These are phyloP conservation scores for Aspergillus panamensis DNA, from an alignment of 495 filamentous ascomycete species.

Conservation along the genomic window DNA sequence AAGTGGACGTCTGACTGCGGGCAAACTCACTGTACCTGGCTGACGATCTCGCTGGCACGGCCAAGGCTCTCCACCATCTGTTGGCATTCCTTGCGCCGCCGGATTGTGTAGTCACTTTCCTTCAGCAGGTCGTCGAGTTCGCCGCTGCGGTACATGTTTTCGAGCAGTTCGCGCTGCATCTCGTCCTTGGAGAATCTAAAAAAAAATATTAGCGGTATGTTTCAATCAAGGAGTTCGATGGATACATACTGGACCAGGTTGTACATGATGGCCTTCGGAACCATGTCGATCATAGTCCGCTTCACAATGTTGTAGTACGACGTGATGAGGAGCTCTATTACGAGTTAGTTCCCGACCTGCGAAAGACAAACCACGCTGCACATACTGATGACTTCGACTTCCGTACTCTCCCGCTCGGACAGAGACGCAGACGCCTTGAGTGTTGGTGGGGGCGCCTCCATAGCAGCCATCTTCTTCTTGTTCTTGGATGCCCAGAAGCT, in stretches of 20 bases:
- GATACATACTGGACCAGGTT: slow-evolving; percentile 82
- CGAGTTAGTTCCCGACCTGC: slow-evolving; percentile 4
- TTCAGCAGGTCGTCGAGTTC: slow-evolving; percentile 93
- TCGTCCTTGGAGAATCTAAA: slow-evolving; percentile 88
- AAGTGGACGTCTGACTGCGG: slow-evolving; percentile 6
- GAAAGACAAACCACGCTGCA: slow-evolving; percentile 17
- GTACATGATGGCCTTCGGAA: slow-evolving; percentile 99
- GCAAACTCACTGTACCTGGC: slow-evolving; percentile 75
- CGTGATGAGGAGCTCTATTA: slow-evolving; percentile 81
- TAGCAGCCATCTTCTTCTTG: slow-evolving; percentile 99
- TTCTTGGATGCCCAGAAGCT: slow-evolving; percentile 98
- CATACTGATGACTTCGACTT: slow-evolving; percentile 98
- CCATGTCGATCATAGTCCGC: slow-evolving; percentile 99
- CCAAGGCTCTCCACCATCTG: slow-evolving; percentile 95
- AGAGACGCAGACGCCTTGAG: slow-evolving; percentile 91
- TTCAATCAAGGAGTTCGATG: slow-evolving; percentile 1
- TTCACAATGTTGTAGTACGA: slow-evolving; percentile 98
- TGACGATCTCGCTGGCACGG: slow-evolving; percentile 92
- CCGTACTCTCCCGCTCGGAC: slow-evolving; percentile 85
- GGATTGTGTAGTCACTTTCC: slow-evolving; percentile 95
- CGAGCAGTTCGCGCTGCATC: slow-evolving; percentile 97
- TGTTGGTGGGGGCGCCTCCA: slow-evolving; percentile 90
- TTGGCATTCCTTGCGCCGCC: slow-evolving; percentile 95
- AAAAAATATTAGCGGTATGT: slow-evolving; percentile 16
- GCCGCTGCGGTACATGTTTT: slow-evolving; percentile 90